Conservation (phyloP, 2,329 filamentous ascomycete genomes). For the Sclerotiophoma versabilis region DNA sequence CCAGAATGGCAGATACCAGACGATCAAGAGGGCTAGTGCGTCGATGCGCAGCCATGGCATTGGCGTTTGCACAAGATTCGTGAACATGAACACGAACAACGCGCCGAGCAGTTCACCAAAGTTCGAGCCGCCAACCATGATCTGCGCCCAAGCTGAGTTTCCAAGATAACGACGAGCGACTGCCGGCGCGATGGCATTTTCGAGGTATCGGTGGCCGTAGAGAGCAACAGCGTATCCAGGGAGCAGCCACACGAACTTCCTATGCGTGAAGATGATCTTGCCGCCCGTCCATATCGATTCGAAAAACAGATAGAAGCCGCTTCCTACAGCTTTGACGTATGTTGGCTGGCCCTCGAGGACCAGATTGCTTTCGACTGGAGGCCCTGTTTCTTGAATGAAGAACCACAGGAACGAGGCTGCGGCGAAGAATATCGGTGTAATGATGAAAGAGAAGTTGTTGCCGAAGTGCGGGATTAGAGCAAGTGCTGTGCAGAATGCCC, state of each 20-base stretch:
- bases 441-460: conserved; percentile 61
- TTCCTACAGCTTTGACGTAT: conserved; percentile 50
- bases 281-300: conserved; percentile 57
- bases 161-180: conserved; percentile 58
- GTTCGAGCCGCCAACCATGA: conserved; percentile 61
- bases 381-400: conserved; percentile 55
- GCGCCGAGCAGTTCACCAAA: conserved; percentile 60
- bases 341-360: conserved; percentile 37
- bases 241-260: conserved; percentile 60
- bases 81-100: conserved; percentile 58
- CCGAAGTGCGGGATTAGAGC: conserved; percentile 59
- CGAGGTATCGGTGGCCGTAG: conserved; percentile 60
- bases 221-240: conserved; percentile 59
- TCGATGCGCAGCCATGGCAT: conserved; percentile 61
- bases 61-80: conserved; percentile 57
- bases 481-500: conserved; percentile 59
- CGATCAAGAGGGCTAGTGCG: conserved; percentile 54
- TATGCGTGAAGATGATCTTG: conserved; percentile 56
- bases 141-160: conserved; percentile 58
- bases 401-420: conserved; percentile 54
- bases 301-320: conserved; percentile 55
- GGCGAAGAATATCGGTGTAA: conserved; percentile 59
- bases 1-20: conserved; percentile 60
- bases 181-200: conserved; percentile 57
- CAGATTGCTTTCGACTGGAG: conserved; percentile 30